phyloP scores from a whole-genome alignment of 2,329 filamentous ascomycete species.

The Domatiomyces catenatus region DNA sequence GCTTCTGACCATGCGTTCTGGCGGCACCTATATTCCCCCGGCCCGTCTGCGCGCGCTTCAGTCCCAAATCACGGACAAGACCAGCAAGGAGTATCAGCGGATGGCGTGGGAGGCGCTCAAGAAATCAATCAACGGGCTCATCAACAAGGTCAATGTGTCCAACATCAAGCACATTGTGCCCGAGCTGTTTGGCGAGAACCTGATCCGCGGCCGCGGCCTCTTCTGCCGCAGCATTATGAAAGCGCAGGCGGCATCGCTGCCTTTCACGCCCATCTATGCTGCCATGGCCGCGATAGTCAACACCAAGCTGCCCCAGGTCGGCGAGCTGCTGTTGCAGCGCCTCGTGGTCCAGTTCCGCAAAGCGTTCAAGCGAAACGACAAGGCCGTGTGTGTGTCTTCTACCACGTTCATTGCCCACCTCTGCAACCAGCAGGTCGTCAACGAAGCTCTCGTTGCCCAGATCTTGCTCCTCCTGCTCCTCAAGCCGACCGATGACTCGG shows the following conservation, averaged over 20 bases:
- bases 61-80: slow-evolving; percentile 92
- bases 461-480: slow-evolving; percentile 82
- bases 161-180: slow-evolving; percentile 98
- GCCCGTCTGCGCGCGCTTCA: slow-evolving; percentile 80
- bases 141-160: slow-evolving; percentile 97
- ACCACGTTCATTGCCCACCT: slow-evolving; percentile 92
- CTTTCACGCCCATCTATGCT: slow-evolving; percentile 91
- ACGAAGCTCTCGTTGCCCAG: slow-evolving; percentile 85
- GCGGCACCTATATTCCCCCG: slow-evolving; percentile 91
- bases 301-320: slow-evolving; percentile 88
- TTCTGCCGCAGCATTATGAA: slow-evolving; percentile 98
- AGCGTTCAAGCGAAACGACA: slow-evolving; percentile 90
- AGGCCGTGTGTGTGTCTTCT: slow-evolving; percentile 81
- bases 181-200: slow-evolving; percentile 87
- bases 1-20: slow-evolving; percentile 79
- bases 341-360: slow-evolving; percentile 88
- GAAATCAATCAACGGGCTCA: slow-evolving; percentile 95
- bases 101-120: slow-evolving; percentile 99
- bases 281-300: slow-evolving; percentile 95
- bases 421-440: slow-evolving; percentile 88
- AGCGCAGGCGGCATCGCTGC: slow-evolving; percentile 85
- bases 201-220: slow-evolving; percentile 76
- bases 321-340: slow-evolving; percentile 73
- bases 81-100: slow-evolving; percentile 90
- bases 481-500: slow-evolving; percentile 92